Conservation (phyloP, 495 filamentous ascomycete genomes). For the Penicillium desertorum region DNA sequence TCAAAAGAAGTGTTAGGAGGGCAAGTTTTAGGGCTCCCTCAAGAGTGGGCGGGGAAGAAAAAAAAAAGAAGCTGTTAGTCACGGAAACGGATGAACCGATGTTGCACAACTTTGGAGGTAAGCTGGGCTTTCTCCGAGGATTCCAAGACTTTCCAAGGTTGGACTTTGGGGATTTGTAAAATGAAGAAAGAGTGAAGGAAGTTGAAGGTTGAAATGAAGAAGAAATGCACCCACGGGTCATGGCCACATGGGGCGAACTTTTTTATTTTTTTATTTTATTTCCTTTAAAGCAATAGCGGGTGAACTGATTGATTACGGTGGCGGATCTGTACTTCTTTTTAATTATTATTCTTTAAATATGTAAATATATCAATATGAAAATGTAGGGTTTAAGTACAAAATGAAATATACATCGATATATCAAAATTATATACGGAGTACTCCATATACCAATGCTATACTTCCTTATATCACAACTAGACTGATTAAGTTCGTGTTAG, state of each 20-base stretch:
- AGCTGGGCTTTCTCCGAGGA: constrained; percentile 2
- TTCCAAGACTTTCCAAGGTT: no score
- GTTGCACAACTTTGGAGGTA: constrained; percentile 21
- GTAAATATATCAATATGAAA: background rate
- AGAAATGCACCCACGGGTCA: constrained; percentile 4
- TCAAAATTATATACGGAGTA: no score
- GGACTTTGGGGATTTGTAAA: background rate
- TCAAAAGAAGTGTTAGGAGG: constrained; percentile 7
- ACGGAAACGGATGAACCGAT: constrained; percentile 39
- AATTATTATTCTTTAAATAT: background rate
- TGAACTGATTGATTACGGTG: constrained; percentile 8
- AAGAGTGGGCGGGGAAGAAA: constrained; percentile 7
- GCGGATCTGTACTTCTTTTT: constrained; percentile 1
- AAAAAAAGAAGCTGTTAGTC: constrained; percentile 47
- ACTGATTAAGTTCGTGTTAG: constrained; percentile 16
- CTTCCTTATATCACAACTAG: constrained; percentile 4
- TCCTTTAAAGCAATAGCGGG: background rate
- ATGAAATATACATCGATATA: background rate
- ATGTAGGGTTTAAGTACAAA: background rate
- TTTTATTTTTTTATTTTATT: background rate
- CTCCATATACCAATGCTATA: background rate
- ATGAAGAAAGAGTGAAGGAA: background rate
- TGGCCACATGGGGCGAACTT: constrained; percentile 17
- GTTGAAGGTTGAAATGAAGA: constrained; percentile 3
- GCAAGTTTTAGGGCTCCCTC: constrained; percentile 18